Evolutionary conservation across 441 rosid genomes (phyloP), one percentile per base, ranked within the genome.

Genomic region (Bocquillonia castaneifolia): DNA sequence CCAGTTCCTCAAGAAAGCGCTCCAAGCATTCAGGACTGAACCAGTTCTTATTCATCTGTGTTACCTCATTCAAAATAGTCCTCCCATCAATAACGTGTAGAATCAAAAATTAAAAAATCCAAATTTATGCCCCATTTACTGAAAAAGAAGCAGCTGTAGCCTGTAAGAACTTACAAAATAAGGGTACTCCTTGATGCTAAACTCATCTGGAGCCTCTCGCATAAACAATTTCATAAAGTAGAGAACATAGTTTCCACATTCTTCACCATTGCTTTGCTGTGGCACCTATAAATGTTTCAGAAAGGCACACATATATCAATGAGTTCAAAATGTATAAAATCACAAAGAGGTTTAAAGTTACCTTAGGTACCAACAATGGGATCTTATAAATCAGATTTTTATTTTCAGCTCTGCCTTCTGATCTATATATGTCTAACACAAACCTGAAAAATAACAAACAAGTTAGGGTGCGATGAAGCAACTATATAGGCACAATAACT

Each of bases 181-280:
- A 48, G 92, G 90, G 75, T 79, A 83, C 36, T 64, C 73, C 0
- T 76, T 77, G 0, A 59, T 26, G 68, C 36, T 76, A 69, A 91
- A 86, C 75, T 79, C 72, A 42, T 73, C 77, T 6, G 93, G 89
- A 68, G 97, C 93, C 18, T 51, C 72, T 75, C 82, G 65, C 32
- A 91, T 78, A 57, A 94, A 94, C 77, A 86, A 72, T 52, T 83
- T 83, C 23, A 86, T 82, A 78, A 69, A 93, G 80, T 86, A 89
- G 59, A 93, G 90, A 48, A 91, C 97, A 78, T 79, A 93, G 63
- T 70, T 76, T 34, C 97, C 99, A 74, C 99, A 93, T 68, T 91
- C 93, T 55, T 77, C 86, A 59, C 72, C 86, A 57, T 90, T 75
- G 73, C 84, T 86, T 74, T 93, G 99, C 62, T 89, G 99, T 26